Base-by-base conservation (phyloP, 768 basidiomycete species). In the Termitomyces sp. region DNA sequence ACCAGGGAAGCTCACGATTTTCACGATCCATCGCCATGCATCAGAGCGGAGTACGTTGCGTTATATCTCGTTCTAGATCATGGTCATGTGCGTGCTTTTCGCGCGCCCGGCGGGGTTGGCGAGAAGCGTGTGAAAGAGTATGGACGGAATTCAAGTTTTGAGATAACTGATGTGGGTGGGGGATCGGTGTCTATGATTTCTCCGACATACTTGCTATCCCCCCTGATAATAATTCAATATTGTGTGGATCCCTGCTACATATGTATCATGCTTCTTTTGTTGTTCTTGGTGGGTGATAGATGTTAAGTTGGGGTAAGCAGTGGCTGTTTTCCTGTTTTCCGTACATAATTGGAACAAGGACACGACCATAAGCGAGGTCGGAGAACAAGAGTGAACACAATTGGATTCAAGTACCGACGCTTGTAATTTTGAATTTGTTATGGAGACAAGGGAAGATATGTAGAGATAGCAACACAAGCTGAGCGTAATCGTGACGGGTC, bases 401-500 rank as follows among this genome's bases (percentile, higher is more conserved):
- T 50, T 44, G 46, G 55, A 27, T 47, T 41, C 47, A 22, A 29
- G 16, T 18, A 27, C 29, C 32, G 20, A 32, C 22, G 37, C 20
- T 36, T 41, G 20, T 39, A 27, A 34, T 43, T 59, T 37, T 20
- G 16, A 18, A 49, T 43, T 47, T 48, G 46, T 42, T 47, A 51
- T 56, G 31, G 46, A n/a, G 55, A 31, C 9, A 41, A 37, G 37
- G 50, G 39, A 24, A n/a, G 6, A 55, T 31, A 26, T 47, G 55
- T 53, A 43, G 46, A 47, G 16, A 55, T 56, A 57, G 41, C 46
- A 49, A 52, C 50, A 36, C 31, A 57, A 57, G 20, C 60, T 51
- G 36, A 47, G 43, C 56, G 55, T 14, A n/a, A n/a, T 61, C 60
- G 57, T 61, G 53, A 58, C 44, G 50, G 42, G 54, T 61, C 60